Evolutionary conservation across 164 flowering plant genomes (phyloP).

Genomic region (Kingdonia uniflora): DNA sequence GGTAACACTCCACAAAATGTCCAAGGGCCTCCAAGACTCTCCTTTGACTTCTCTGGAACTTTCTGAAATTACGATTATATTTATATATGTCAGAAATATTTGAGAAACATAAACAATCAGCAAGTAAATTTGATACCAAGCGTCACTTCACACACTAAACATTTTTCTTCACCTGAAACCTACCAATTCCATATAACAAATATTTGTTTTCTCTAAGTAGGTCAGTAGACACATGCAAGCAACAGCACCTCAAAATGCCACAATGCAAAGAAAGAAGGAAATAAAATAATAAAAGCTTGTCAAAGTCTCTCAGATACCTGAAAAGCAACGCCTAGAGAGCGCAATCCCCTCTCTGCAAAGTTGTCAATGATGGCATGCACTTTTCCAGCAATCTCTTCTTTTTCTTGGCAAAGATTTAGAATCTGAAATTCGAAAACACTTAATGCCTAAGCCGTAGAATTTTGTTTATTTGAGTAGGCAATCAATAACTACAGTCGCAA

Average conservation of each 20-base stretch:
- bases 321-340: slow-evolving; percentile 72
- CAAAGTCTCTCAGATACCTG: slow-evolving; percentile 35
- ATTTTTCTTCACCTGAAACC: neutral
- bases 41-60: slow-evolving; percentile 64
- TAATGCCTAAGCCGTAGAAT: neutral
- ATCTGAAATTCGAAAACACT: slow-evolving; percentile 28
- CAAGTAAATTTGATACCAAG: too few relatives aligned
- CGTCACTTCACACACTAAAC: neutral
- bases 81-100: neutral
- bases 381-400: slow-evolving; percentile 51
- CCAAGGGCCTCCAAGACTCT: slow-evolving; percentile 85
- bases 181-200: neutral
- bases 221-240: too few relatives aligned
- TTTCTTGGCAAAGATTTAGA: slow-evolving; percentile 56
- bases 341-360: slow-evolving; percentile 77
- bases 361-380: slow-evolving; percentile 68
- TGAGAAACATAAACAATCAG: too few relatives aligned
- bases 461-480: neutral
- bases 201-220: too few relatives aligned
- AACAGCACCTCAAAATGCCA: too few relatives aligned
- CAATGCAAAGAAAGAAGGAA: neutral
- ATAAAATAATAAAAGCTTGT: neutral
- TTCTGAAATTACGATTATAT: slow-evolving; percentile 28
- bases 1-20: slow-evolving; percentile 73
- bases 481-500: too few relatives aligned